Conservation (phyloP, 352 stramenopile species). For the Globisporangium paddicum region DNA sequence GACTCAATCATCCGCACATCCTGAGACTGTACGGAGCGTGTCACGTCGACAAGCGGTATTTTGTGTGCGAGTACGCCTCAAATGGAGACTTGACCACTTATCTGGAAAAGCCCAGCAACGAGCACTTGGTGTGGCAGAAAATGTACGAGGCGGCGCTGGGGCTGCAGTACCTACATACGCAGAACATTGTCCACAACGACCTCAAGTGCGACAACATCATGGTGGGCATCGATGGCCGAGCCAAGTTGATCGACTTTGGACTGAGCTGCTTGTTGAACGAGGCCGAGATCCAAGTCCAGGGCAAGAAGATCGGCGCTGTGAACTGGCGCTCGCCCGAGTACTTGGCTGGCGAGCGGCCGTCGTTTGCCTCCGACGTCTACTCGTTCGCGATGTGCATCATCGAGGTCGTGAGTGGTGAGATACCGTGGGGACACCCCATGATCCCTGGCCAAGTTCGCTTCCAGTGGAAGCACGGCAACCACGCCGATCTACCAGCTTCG, state of each 20-base stretch:
- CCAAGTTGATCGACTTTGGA: slow-evolving; percentile 17
- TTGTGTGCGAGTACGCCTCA: slow-evolving; percentile 27
- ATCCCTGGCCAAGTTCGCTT: not conserved
- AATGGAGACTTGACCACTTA: slow-evolving; percentile 22
- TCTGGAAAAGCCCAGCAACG: slow-evolving; percentile 7
- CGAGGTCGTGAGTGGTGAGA: not conserved
- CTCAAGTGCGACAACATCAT: slow-evolving; percentile 23
- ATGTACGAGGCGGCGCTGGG: slow-evolving; percentile 18
- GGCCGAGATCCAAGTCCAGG: not conserved
- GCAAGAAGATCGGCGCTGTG: not conserved
- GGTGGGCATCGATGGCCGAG: slow-evolving; percentile 7
- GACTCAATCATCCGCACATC: not conserved
- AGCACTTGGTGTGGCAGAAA: slow-evolving; percentile 12
- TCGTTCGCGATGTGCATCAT: slow-evolving; percentile 1
- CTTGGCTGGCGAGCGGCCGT: not conserved
- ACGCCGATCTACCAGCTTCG: not conserved
- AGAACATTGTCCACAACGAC: slow-evolving; percentile 17
- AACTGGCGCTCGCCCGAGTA: not conserved
- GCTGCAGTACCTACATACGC: slow-evolving; percentile 16
- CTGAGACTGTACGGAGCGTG: slow-evolving; percentile 5
- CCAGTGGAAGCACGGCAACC: not conserved
- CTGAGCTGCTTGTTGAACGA: slow-evolving; percentile 3
- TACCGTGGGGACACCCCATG: not conserved
- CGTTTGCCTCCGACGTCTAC: slow-evolving; percentile 5
- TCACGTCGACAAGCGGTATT: slow-evolving; percentile 29